Evolutionary conservation across 306 rosid genomes (phyloP).

Genomic region (Castanopsis chinensis): DNA sequence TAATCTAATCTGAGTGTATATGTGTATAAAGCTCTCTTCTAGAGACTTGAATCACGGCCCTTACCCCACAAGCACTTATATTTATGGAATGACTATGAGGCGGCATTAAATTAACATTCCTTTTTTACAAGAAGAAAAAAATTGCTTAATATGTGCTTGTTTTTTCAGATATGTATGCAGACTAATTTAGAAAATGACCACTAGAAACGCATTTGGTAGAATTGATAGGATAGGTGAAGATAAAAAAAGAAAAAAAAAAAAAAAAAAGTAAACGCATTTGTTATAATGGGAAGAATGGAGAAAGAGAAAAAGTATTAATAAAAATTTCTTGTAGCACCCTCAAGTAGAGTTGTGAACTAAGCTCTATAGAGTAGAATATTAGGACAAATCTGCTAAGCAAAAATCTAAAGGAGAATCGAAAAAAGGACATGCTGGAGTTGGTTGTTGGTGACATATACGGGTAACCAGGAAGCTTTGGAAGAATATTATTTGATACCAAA

Average conservation of each 20-base stretch:
- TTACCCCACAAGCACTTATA: accelerated
- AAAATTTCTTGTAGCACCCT: background rate
- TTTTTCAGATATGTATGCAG: too few relatives aligned
- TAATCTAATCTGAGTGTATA: too few relatives aligned
- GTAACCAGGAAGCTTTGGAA: slow-evolving; percentile 10
- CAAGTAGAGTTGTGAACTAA: background rate
- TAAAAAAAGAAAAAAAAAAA: too few relatives aligned
- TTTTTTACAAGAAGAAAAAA: too few relatives aligned
- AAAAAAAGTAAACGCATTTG: too few relatives aligned
- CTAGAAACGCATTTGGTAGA: background rate
- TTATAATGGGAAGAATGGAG: too few relatives aligned
- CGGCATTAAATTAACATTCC: too few relatives aligned
- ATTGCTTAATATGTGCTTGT: too few relatives aligned
- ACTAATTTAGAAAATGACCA: background rate
- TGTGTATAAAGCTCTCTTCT: accelerated
- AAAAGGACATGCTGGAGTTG: background rate
- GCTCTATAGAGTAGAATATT: background rate
- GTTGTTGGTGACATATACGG: slow-evolving; percentile 6
- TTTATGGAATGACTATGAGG: accelerated
- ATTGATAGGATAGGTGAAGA: too few relatives aligned
- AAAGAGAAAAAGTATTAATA: too few relatives aligned
- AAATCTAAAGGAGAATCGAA: background rate
- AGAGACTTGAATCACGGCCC: accelerated
- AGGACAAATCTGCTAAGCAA: background rate
- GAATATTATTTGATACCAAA: slow-evolving; percentile 44